Evolutionary conservation across 2,329 filamentous ascomycete genomes (phyloP), one percentile per base, ranked within the genome.

Genomic region (Pseudopyrenochaeta lycopersici): DNA sequence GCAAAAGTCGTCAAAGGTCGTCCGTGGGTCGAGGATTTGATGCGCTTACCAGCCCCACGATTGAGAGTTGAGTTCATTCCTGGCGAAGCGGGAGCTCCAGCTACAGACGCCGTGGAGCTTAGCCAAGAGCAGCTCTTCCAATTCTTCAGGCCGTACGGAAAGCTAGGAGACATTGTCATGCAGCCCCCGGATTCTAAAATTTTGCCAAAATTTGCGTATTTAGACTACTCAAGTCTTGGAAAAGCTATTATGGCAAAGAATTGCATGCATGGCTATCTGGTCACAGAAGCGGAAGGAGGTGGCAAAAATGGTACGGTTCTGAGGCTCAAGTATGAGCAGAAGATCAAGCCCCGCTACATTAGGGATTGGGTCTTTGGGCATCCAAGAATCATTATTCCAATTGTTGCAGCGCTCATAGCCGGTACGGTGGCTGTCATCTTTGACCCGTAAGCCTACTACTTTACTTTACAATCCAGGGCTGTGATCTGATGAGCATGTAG

Each of bases 11-110:
- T 99, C 2, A 82, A 86, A 49, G 95, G 95, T 9, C 86, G 88
- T 18, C 95, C 95, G 0, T 99, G 95, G 95, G 84, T 98, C 2
- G 95, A 98, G 70, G 95, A 99, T 71, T 79, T 99, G 23, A 90
- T 92, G 63, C 86, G 92, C 6, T 88, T 92, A 45, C 95, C 95
- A 0, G 91, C 88, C 52, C 82, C 82, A 35, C 84, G 90, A 23
- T 69, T 99, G 32, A 90, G 87, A 63, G 87, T 97, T 18, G 94
- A 98, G 70, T 98, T 97, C 60, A 83, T 94, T 7, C 86, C 92
- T 3, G 84, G 86, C 0, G 83, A 84, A 21, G 84, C 91, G 0
- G 92, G 90, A n/a, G 83, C 81, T 1, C 85, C 90, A 0, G 91
- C 90, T 17, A 82, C 81, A 1, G 82, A 88, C 49, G 88, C 88